Base-by-base conservation (phyloP, 129 eudicot genomes). In the Pulicaria dysenterica region DNA sequence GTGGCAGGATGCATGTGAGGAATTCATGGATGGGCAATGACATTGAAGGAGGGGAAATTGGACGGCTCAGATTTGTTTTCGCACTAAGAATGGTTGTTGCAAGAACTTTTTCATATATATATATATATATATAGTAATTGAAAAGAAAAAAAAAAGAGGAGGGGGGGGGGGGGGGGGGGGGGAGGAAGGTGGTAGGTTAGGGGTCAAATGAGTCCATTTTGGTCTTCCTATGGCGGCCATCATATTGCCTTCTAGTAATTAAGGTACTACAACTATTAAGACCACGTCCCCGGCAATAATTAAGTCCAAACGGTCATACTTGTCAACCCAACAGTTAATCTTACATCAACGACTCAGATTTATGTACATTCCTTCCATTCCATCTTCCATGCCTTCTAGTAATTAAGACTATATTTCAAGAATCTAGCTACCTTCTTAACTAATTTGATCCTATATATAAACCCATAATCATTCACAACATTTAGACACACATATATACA, bases 161-260 rank as follows among this genome's bases (percentile, higher is more conserved):
- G 14, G 37, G 34, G 3, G 19, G 17, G 2, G 17, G 2, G 3
- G 19, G 17, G n/a, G 41, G 39, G 12, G 14, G 37, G 34, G 3
- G 19, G 17, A 5, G 17, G 2, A 7, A 11, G 4, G 8, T 37
- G 42, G 62, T 69, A 38, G 73, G 62, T 53, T 50, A 13, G 5
- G 6, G 69, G 77, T 47, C 77, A 73, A 49, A 24, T 48, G 31
- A 38, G 58, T 48, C 69, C 49, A 73, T 24, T 73, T 59, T 10
- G 39, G 59, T 59, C 55, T 37, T 45, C 64, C 5, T 8, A 9
- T 37, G 57, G 44, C 64, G 68, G 77, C 66, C 77, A 60, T 47
- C 45, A 40, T n/a, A n/a, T n/a, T n/a, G n/a, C 49, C 58, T 60
- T 73, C 77, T 44, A 61, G 60, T 72, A 60, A 1, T 24, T 24